A percentile compares a stretch with the other conserved stretches of the same genome.
Conservation (phyloP, 2,329 filamentous ascomycete species). For the Ascochyta lentis region DNA sequence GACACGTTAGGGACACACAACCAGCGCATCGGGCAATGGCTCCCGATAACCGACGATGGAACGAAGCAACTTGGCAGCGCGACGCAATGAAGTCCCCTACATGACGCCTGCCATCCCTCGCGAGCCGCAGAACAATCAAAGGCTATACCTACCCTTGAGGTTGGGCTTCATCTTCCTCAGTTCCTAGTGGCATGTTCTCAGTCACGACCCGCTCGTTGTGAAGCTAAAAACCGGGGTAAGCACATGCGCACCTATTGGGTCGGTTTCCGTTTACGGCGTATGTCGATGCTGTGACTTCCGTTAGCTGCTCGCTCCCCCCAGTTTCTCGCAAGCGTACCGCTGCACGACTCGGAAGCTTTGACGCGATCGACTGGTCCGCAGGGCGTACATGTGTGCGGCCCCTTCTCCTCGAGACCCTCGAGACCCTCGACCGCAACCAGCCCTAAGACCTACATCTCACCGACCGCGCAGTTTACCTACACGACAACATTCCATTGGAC, state of each 20-base stretch:
- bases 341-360: background rate
- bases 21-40: background rate
- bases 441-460: background rate
- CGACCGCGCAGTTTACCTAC: background rate
- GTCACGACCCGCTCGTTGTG: background rate
- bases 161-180: background rate
- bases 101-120: slow-evolving; percentile 1
- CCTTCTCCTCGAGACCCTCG: background rate
- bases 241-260: background rate
- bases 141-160: background rate
- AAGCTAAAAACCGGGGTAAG: background rate
- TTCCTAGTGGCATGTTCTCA: background rate
- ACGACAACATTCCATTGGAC: background rate
- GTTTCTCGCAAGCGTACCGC: slow-evolving; percentile 2
- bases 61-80: background rate
- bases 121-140: background rate
- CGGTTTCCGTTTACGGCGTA: background rate
- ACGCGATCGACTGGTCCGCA: background rate
- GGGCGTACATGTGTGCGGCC: background rate
- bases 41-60: slow-evolving; percentile 1
- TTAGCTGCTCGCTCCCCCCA: slow-evolving; percentile 1
- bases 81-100: slow-evolving; percentile 3
- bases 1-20: background rate
- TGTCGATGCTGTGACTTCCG: slow-evolving; percentile 6
- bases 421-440: background rate